A percentile compares a stretch with the other conserved stretches of the same genome.
Conservation (phyloP, 768 basidiomycete genomes). For the Gautieria morchelliformis region DNA sequence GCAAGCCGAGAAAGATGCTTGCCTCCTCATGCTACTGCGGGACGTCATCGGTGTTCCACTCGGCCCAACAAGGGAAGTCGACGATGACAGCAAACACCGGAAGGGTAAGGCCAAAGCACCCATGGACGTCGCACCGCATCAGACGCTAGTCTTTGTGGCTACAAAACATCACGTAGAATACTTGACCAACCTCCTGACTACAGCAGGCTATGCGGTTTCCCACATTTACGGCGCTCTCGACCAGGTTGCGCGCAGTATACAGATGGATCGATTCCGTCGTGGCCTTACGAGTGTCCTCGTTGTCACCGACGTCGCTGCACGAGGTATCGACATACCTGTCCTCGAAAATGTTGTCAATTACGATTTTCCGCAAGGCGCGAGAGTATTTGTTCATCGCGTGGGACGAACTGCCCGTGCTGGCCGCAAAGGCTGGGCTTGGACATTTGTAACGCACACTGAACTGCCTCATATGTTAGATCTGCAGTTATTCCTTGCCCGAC, state of each 20-base stretch:
- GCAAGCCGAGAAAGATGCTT: conserved; percentile 90
- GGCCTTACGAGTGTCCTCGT: conserved; percentile 77
- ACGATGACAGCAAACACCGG: conserved; percentile 28
- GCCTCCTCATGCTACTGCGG: conserved; percentile 70
- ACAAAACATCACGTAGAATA: conserved; percentile 99
- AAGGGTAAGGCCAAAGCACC: conserved; percentile 44
- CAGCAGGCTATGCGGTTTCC: conserved; percentile 82
- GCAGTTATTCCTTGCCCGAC: conserved; percentile 83
- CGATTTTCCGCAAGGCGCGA: conserved; percentile 90
- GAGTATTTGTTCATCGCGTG: conserved; percentile 94
- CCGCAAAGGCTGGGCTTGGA: conserved; percentile 93
- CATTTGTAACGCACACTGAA: conserved; percentile 78
- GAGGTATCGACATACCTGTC: conserved; percentile 95
- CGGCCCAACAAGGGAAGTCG: conserved; percentile 24
- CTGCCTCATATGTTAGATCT: conserved; percentile 87
- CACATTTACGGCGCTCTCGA: conserved; percentile 95
- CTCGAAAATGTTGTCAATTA: conserved; percentile 97
- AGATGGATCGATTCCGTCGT: conserved; percentile 85
- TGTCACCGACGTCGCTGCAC: conserved; percentile 96
- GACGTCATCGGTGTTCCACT: conserved; percentile 82
- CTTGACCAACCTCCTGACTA: conserved; percentile 62
- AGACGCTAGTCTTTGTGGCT: conserved; percentile 89
- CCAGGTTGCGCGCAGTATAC: conserved; percentile 77
- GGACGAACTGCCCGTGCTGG: conserved; percentile 96
- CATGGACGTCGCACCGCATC: conserved; percentile 62